These are phyloP conservation scores for Hippophae gyantsensis DNA, from an alignment of 306 rosid species.

Conservation along the genomic window DNA sequence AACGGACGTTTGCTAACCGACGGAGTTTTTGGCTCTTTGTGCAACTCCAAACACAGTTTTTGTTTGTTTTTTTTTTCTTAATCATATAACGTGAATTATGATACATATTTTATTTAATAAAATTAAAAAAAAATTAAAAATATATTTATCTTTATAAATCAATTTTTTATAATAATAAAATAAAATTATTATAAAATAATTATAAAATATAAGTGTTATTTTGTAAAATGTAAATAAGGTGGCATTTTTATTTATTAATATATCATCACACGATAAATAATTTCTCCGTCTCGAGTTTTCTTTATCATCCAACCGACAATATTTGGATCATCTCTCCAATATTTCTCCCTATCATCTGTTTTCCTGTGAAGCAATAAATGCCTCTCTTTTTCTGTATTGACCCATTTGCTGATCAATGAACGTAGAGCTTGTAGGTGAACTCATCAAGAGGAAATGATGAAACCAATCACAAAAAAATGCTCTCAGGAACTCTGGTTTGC, in stretches of 20 bases:
- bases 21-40: too few species aligned
- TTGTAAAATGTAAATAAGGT: too few species aligned
- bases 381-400: background rate
- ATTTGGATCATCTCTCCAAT: too few species aligned
- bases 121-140: too few species aligned
- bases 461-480: conserved; percentile 18
- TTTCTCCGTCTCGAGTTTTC: too few species aligned
- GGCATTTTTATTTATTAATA: too few species aligned
- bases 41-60: background rate
- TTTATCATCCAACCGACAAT: too few species aligned
- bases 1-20: conserved; percentile 9
- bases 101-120: too few species aligned
- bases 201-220: too few species aligned
- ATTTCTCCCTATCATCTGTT: too few species aligned
- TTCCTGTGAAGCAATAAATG: background rate
- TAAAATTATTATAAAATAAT: background rate
- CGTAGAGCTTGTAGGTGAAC: background rate
- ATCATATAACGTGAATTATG: background rate
- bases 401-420: background rate
- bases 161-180: background rate
- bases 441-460: conserved; percentile 28
- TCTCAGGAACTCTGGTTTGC: conserved; percentile 35
- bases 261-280: too few species aligned
- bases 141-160: too few species aligned
- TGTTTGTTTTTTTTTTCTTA: background rate